These are phyloP conservation scores for Fusarium sp. DNA, from an alignment of 2,329 filamentous ascomycete species.

Conservation along the genomic window DNA sequence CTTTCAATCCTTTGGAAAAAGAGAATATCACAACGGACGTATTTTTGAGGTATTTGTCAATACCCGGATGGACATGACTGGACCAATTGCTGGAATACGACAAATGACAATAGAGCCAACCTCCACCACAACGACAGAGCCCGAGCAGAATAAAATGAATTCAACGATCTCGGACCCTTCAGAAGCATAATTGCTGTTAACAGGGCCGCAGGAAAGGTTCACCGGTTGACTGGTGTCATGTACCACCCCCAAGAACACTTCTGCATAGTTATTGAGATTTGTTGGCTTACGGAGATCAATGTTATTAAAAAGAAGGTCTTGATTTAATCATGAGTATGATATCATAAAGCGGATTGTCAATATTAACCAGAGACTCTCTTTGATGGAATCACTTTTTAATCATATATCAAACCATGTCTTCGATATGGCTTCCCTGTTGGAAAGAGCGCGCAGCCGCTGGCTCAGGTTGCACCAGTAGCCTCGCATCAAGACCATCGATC, in stretches of 20 bases:
- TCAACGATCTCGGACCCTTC: slow-evolving; percentile 13
- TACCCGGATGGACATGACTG: neutral
- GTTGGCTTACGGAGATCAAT: no score
- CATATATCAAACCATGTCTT: neutral
- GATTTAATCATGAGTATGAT: no score
- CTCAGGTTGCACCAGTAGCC: neutral
- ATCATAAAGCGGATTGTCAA: no score
- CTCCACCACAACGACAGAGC: slow-evolving; percentile 3
- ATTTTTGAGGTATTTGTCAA: slow-evolving; percentile 2
- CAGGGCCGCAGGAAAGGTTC: rapidly evolving
- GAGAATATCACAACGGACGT: neutral
- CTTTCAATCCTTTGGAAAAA: neutral
- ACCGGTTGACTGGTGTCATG: neutral
- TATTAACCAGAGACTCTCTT: no score
- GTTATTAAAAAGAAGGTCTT: no score
- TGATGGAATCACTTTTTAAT: no score
- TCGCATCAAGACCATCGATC: neutral
- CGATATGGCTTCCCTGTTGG: neutral
- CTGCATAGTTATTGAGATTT: no score
- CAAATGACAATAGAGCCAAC: neutral
- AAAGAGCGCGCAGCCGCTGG: neutral
- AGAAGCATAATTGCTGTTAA: neutral
- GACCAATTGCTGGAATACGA: neutral
- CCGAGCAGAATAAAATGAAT: neutral
- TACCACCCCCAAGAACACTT: no score